A percentile compares a stretch with the other conserved stretches of the same genome.
Conservation (phyloP, 176 grass and related monocot genomes). For the Guadua angustifolia region DNA sequence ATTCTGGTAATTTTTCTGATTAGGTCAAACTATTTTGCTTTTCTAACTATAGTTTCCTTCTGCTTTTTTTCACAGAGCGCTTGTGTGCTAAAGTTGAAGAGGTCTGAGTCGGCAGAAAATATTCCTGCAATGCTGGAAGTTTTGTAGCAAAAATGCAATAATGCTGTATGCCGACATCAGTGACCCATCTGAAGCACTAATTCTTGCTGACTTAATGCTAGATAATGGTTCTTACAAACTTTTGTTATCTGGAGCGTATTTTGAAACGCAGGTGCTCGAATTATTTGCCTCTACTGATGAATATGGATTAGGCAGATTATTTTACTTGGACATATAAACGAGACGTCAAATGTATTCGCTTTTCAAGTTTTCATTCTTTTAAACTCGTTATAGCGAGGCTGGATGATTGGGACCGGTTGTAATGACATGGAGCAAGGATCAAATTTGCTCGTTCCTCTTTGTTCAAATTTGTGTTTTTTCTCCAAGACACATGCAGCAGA, state of each 20-base stretch:
- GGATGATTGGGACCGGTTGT: slow-evolving; percentile 28
- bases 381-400: slow-evolving; percentile 2
- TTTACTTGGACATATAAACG: slow-evolving; percentile 38
- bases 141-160: slow-evolving; percentile 46
- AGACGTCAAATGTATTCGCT: slow-evolving; percentile 42
- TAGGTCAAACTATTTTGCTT: background rate
- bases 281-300: slow-evolving; percentile 39
- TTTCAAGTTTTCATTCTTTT: slow-evolving; percentile 49
- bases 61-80: slow-evolving; percentile 54
- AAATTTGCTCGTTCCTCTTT: slow-evolving; percentile 39
- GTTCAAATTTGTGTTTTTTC: slow-evolving; percentile 14
- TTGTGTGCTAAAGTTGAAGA: slow-evolving; percentile 83
- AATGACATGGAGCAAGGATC: slow-evolving; percentile 28
- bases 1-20: background rate
- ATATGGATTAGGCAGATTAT: slow-evolving; percentile 47
- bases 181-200: slow-evolving; percentile 33
- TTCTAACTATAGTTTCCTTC: slow-evolving; percentile 25
- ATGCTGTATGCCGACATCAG: slow-evolving; percentile 28
- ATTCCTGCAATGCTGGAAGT: slow-evolving; percentile 39
- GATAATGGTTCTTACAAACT: slow-evolving; percentile 47
- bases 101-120: slow-evolving; percentile 35
- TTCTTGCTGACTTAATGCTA: slow-evolving; percentile 52
- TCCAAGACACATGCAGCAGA: background rate
- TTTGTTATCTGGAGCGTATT: slow-evolving; percentile 33
- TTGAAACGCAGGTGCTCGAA: slow-evolving; percentile 35